These are phyloP conservation scores for Neofusicoccum ribis DNA, from an alignment of 2,329 filamentous ascomycete genomes.

Conservation along the genomic window DNA sequence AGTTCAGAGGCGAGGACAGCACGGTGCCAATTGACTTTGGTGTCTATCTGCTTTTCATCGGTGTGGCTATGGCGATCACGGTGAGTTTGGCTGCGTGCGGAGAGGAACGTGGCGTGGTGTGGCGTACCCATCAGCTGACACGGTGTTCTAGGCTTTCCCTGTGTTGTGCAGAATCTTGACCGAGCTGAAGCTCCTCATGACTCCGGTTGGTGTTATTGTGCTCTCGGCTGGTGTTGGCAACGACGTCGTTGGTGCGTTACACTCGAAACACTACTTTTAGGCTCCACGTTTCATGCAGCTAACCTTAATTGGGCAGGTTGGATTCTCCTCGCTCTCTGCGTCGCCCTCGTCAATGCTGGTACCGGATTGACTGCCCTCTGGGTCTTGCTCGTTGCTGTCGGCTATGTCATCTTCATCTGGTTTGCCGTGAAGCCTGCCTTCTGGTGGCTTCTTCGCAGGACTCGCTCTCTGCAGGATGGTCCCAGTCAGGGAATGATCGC, in stretches of 20 bases:
- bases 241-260: constrained; percentile 66
- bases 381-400: constrained; percentile 74
- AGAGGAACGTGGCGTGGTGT: neutral
- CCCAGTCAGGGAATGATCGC: constrained; percentile 83
- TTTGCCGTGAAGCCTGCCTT: constrained; percentile 73
- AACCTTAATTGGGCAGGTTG: constrained; percentile 53
- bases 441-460: constrained; percentile 70
- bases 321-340: constrained; percentile 89
- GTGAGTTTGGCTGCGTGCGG: constrained; percentile 43
- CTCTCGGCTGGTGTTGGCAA: constrained; percentile 91
- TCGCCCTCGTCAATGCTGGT: constrained; percentile 86
- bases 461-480: constrained; percentile 79
- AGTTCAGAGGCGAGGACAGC: constrained; percentile 63
- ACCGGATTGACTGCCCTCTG: constrained; percentile 81
- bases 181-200: constrained; percentile 81
- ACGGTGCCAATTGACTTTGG: constrained; percentile 61
- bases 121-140: constrained; percentile 20
- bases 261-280: neutral
- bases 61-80: constrained; percentile 90
- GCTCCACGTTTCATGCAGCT: neutral
- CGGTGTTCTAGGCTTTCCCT: constrained; percentile 63
- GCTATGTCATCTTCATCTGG: constrained; percentile 73
- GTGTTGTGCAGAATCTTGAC: constrained; percentile 92
- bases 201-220: constrained; percentile 82
- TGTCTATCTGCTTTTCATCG: constrained; percentile 76